Percentiles rank a stretch among this genome's conserved stretches.
phyloP scores from a whole-genome alignment of 495 filamentous ascomycete species.

The Lophium mytilinum region DNA sequence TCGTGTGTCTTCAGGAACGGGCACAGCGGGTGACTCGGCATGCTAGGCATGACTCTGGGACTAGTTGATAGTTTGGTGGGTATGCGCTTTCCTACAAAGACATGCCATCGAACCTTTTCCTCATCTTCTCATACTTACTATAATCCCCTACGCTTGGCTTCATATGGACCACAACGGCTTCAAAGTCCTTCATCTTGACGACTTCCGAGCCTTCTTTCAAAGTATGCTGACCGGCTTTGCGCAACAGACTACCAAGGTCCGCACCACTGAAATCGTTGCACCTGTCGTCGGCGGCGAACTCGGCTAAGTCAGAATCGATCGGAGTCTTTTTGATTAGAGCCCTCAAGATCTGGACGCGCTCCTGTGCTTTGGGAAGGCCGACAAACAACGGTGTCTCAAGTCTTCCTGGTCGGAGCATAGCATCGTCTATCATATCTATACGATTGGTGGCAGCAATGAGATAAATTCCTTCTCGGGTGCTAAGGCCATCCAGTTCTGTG shows the following conservation, averaged over 20 bases:
- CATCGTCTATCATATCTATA: conserved; percentile 92
- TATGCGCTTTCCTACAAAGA: background rate
- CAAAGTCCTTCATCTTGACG: conserved; percentile 56
- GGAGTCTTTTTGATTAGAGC: conserved; percentile 65
- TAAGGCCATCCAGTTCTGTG: conserved; percentile 90
- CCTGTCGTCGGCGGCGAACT: conserved; percentile 46
- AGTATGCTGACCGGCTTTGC: conserved; percentile 68
- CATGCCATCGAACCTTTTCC: conserved; percentile 23
- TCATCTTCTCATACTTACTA: conserved; percentile 58
- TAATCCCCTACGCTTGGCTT: conserved; percentile 74
- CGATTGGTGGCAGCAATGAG: conserved; percentile 93
- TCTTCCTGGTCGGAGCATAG: conserved; percentile 87
- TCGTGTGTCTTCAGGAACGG: conserved; percentile 1
- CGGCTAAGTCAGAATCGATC: conserved; percentile 40
- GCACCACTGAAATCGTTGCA: conserved; percentile 88
- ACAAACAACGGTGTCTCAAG: conserved; percentile 86
- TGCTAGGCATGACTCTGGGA: background rate
- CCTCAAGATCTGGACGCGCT: conserved; percentile 76
- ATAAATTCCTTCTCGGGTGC: conserved; percentile 77
- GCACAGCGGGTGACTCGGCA: background rate
- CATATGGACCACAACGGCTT: conserved; percentile 59
- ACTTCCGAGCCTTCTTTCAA: conserved; percentile 45
- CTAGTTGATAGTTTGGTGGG: background rate
- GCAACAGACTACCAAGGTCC: conserved; percentile 70
- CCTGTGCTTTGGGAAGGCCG: conserved; percentile 69